Evolutionary conservation across 306 rosid genomes (phyloP).

Genomic region (Trichosanthes cucumerina): DNA sequence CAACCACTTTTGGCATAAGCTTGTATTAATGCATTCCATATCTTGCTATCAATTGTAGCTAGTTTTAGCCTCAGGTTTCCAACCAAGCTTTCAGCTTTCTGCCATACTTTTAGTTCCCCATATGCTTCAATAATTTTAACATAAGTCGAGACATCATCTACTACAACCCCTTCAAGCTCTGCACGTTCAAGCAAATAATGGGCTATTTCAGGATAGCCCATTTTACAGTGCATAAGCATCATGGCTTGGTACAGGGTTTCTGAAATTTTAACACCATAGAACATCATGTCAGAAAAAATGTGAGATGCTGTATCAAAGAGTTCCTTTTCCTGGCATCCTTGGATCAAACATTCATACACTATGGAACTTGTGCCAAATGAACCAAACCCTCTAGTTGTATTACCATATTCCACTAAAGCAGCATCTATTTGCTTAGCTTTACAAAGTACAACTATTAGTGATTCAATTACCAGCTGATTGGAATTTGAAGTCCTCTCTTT

Average conservation of each 20-base stretch:
- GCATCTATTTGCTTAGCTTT: conserved; percentile 59
- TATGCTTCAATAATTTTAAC: conserved; percentile 55
- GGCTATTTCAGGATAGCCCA: conserved; percentile 82
- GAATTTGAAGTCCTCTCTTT: conserved; percentile 47
- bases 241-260: conserved; percentile 45
- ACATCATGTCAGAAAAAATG: conserved; percentile 80
- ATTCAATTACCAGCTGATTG: conserved; percentile 60
- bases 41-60: conserved; percentile 50
- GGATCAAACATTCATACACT: conserved; percentile 59
- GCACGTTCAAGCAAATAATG: conserved; percentile 60
- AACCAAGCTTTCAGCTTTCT: conserved; percentile 84
- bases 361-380: conserved; percentile 43
- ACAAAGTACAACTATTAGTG: conserved; percentile 64
- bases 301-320: conserved; percentile 59
- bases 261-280: conserved; percentile 57
- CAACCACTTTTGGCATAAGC: conserved; percentile 82
- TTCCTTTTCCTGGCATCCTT: conserved; percentile 63
- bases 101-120: conserved; percentile 79
- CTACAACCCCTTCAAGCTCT: conserved; percentile 35
- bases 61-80: conserved; percentile 51
- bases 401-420: conserved; percentile 64
- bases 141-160: conserved; percentile 30
- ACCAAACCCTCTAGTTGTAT: conserved; percentile 36
- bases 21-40: conserved; percentile 88
- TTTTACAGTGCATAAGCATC: conserved; percentile 53